Evolutionary conservation across 805 yeast species (phyloP).

Genomic region (Cyberlindnera bimundalis): DNA sequence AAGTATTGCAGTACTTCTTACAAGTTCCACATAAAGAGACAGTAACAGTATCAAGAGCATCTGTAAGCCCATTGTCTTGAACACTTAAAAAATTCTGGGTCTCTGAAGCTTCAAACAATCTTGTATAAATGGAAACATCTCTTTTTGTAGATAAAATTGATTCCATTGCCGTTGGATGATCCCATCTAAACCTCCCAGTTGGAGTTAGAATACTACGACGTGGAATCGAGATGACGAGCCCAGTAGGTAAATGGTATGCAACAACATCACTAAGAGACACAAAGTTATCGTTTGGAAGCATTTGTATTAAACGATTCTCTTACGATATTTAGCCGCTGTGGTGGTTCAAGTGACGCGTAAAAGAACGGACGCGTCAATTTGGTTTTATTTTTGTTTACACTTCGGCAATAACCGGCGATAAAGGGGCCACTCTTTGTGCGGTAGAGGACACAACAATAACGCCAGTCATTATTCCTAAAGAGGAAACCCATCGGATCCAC

Average conservation of each 20-base stretch:
- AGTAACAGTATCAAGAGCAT: background rate
- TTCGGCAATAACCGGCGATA: no score
- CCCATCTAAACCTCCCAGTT: constrained; percentile 3
- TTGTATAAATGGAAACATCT: background rate
- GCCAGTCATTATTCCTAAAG: no score
- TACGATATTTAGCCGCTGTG: no score
- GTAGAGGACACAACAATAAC: no score
- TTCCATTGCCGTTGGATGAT: background rate
- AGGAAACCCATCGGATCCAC: no score
- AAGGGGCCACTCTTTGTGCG: no score
- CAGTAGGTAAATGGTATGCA: constrained; percentile 4
- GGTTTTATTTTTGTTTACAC: no score
- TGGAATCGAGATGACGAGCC: constrained; percentile 3
- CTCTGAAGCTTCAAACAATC: background rate
- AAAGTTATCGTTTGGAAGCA: background rate
- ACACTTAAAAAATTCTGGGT: constrained; percentile 1
- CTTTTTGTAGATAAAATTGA: background rate
- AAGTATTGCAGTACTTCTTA: constrained; percentile 8
- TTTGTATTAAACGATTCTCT: background rate
- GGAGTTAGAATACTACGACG: constrained; percentile 2
- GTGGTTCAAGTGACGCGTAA: no score
- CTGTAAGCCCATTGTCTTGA: constrained; percentile 5
- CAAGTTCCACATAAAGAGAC: constrained; percentile 7
- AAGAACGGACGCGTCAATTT: no score
- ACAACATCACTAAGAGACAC: background rate